Evolutionary conservation across 2,329 filamentous ascomycete species (phyloP).

Genomic region (Colletotrichum neosansevieriae): DNA sequence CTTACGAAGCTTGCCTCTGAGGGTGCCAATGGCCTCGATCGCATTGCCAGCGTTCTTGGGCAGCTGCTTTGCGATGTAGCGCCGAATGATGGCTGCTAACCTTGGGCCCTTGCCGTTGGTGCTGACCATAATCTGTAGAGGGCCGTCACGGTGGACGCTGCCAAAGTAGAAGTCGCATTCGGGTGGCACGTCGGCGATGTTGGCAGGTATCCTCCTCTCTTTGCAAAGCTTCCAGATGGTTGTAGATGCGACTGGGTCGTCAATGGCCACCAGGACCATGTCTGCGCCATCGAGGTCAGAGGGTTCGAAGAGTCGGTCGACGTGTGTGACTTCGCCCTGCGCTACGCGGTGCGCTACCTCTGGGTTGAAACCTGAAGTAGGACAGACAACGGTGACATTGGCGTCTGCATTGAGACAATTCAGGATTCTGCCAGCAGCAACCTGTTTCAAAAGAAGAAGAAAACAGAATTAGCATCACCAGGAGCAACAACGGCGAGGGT

Average conservation of each 20-base stretch:
- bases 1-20: slow-evolving; percentile 83
- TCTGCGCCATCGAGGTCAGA: slow-evolving; percentile 84
- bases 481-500: neutral
- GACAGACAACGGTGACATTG: slow-evolving; percentile 86
- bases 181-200: slow-evolving; percentile 95
- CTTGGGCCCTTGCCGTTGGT: slow-evolving; percentile 97
- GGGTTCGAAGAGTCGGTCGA: slow-evolving; percentile 87
- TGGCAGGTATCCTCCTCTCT: slow-evolving; percentile 83
- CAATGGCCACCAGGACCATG: slow-evolving; percentile 94
- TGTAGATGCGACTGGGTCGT: slow-evolving; percentile 91
- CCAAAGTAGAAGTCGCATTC: slow-evolving; percentile 99
- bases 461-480: neutral
- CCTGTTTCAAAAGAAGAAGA: slow-evolving; percentile 73
- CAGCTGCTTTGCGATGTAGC: slow-evolving; percentile 81
- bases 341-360: slow-evolving; percentile 88
- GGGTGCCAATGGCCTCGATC: slow-evolving; percentile 83
- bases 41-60: slow-evolving; percentile 86
- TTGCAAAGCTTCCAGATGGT: slow-evolving; percentile 95
- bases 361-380: slow-evolving; percentile 82
- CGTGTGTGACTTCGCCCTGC: slow-evolving; percentile 79
- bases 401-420: slow-evolving; percentile 96
- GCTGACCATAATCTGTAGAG: slow-evolving; percentile 97
- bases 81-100: slow-evolving; percentile 86
- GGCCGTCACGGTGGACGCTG: slow-evolving; percentile 93
- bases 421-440: slow-evolving; percentile 93